These are phyloP conservation scores for Agrocybe chaxingu DNA, from an alignment of 768 basidiomycete genomes.

Conservation along the genomic window DNA sequence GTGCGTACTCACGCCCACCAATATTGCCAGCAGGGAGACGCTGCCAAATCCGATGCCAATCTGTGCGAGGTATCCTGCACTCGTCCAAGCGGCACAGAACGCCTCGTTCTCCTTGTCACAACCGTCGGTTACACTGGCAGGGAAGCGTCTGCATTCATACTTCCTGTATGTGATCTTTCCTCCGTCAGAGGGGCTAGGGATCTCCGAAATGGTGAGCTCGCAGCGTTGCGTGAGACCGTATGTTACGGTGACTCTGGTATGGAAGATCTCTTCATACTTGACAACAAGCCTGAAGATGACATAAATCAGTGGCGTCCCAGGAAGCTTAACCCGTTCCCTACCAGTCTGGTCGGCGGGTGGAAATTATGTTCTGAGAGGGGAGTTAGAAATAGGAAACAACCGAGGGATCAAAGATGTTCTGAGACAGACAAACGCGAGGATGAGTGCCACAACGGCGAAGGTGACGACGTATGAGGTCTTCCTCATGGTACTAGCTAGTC, in stretches of 20 bases:
- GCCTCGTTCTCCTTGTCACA: conserved; percentile 51
- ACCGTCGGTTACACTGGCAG: conserved; percentile 43
- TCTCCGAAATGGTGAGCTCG: conserved; percentile 42
- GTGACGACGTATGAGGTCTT: conserved; percentile 68
- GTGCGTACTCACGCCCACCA: conserved; percentile 70
- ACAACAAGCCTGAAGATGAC: conserved; percentile 39
- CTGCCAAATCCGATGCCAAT: conserved; percentile 62
- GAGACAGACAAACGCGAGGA: conserved; percentile 49
- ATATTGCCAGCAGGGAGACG: conserved; percentile 52
- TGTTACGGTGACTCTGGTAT: conserved; percentile 43
- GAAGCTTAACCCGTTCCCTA: conserved; percentile 23
- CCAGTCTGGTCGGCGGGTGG: conserved; percentile 63
- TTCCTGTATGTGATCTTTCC: conserved; percentile 48
- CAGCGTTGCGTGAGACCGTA: conserved; percentile 64
- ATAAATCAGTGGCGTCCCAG: neutral
- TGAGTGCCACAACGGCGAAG: conserved; percentile 50
- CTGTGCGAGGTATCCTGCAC: conserved; percentile 65
- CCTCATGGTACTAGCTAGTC: conserved; percentile 42
- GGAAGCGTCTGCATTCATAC: conserved; percentile 66
- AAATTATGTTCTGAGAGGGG: conserved; percentile 49
- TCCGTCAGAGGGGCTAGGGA: conserved; percentile 44
- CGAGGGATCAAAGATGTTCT: neutral
- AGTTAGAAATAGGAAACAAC: neutral
- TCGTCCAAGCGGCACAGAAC: conserved; percentile 70
- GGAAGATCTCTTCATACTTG: conserved; percentile 39